Evolutionary conservation across 2,329 filamentous ascomycete genomes (phyloP).

Genomic region (Alternaria infectoria): DNA sequence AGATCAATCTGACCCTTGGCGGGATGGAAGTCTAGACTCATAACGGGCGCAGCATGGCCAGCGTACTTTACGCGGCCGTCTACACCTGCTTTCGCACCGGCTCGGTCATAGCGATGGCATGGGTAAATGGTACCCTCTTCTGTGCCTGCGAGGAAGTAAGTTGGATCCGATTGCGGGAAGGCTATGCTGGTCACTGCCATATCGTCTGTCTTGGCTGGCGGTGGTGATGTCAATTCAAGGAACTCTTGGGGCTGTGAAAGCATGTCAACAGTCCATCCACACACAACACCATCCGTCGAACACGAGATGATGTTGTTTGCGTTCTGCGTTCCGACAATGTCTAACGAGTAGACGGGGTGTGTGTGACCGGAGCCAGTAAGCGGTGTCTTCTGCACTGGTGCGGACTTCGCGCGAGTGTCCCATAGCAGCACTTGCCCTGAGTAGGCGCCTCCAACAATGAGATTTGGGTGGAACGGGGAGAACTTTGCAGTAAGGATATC

Average conservation of each 20-base stretch:
- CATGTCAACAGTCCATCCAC: constrained; percentile 98
- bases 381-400: constrained; percentile 93
- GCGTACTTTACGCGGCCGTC: constrained; percentile 87
- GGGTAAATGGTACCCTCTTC: constrained; percentile 97
- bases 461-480: constrained; percentile 96
- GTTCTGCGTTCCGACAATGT: constrained; percentile 97
- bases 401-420: constrained; percentile 86
- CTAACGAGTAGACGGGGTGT: constrained; percentile 93
- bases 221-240: constrained; percentile 83
- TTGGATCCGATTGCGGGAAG: constrained; percentile 93
- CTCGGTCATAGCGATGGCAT: constrained; percentile 95
- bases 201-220: constrained; percentile 83
- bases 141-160: constrained; percentile 95
- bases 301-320: constrained; percentile 98
- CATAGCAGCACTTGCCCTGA: constrained; percentile 95
- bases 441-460: constrained; percentile 95
- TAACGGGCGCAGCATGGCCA: constrained; percentile 91
- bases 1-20: constrained; percentile 91
- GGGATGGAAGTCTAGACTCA: constrained; percentile 95
- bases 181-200: constrained; percentile 93
- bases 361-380: constrained; percentile 94
- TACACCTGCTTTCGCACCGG: constrained; percentile 94
- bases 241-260: constrained; percentile 95
- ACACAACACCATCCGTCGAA: constrained; percentile 95
- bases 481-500: constrained; percentile 96